Conservation (phyloP, 345 rosid genomes). For the Pseudoturritis turrita region DNA sequence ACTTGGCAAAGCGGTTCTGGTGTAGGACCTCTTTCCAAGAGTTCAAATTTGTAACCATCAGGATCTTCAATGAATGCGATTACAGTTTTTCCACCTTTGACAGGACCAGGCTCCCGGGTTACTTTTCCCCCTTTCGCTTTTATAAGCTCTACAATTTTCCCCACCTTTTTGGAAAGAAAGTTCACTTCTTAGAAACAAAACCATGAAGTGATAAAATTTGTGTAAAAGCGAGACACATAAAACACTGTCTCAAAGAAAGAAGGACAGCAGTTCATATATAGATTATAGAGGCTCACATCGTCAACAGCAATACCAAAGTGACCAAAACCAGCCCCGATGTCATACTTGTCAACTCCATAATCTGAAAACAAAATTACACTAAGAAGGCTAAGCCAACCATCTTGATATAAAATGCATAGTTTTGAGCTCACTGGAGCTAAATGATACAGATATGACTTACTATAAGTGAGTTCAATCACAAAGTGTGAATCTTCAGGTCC, state of each 20-base stretch:
- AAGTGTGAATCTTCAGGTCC: constrained; percentile 98
- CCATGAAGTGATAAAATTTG: neutral
- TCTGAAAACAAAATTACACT: constrained; percentile 38
- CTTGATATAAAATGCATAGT: neutral
- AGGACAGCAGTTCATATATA: neutral
- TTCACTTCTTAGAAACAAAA: neutral
- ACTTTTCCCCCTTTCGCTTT: constrained; percentile 94
- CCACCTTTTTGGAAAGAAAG: constrained; percentile 41
- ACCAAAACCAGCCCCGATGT: constrained; percentile 86
- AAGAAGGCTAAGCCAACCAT: neutral
- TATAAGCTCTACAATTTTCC: constrained; percentile 76
- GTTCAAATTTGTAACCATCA: constrained; percentile 96
- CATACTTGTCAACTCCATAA: constrained; percentile 94
- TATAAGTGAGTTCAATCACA: constrained; percentile 88
- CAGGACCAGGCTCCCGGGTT: constrained; percentile 89
- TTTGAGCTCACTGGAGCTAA: neutral
- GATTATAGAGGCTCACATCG: constrained; percentile 59
- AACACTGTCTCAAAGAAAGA: neutral
- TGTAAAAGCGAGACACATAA: neutral
- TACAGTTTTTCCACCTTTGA: constrained; percentile 85
- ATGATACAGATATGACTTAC: constrained; percentile 40
- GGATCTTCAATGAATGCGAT: constrained; percentile 97
- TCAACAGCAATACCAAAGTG: constrained; percentile 96
- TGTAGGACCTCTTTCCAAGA: constrained; percentile 93
- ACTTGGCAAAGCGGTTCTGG: constrained; percentile 99